Evolutionary conservation across 1,284 basidiomycete genomes (phyloP), one percentile per base, ranked within the genome.

Genomic region (Fistulina hepatica): DNA sequence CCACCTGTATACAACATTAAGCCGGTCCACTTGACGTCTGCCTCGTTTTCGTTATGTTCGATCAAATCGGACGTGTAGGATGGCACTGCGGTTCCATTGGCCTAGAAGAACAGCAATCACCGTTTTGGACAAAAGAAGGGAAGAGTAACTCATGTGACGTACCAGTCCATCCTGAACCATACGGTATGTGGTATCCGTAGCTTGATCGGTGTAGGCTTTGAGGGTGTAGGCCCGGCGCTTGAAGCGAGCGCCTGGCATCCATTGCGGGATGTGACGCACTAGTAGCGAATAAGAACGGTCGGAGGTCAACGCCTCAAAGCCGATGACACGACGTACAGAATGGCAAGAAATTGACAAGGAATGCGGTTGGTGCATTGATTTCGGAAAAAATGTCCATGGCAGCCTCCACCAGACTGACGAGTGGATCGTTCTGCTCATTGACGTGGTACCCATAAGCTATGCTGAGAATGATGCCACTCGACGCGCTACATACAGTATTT

Each of bases 401-500:
- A 12, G 33, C 32, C 17, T 17, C 16, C 22, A 20, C 36, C 34
- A 8, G 26, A 16, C 4, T 31, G 31, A 49, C 20, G 26, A 38
- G 46, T 2, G 40, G 41, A 27, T 48, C 44, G 19, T 42, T n/a
- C 4, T 12, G 16, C 6, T 37, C 21, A 11, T 26, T 20, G 12
- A 39, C 34, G 5, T 43, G 24, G 34, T 46, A 45, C 2, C 44
- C 44, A 24, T 48, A 49, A 6, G 46, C 41, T 5, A 35, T 26
- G 2, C 39, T 39, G 2, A 48, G 28, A 20, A 48, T 44, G 2
- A 41, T 21, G n/a, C 37, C 33, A 6, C 38, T 40, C 6, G 43
- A 36, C 36, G 42, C 36, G 17, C 46, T 49, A 37, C 13, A 21
- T 6, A 15, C 22, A 21, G 22, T 7, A 25, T 8, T 25, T 6